Percentiles rank a stretch among this genome's conserved stretches.
phyloP scores from a whole-genome alignment of 768 basidiomycete genomes.

The Exsudoporus frostii region DNA sequence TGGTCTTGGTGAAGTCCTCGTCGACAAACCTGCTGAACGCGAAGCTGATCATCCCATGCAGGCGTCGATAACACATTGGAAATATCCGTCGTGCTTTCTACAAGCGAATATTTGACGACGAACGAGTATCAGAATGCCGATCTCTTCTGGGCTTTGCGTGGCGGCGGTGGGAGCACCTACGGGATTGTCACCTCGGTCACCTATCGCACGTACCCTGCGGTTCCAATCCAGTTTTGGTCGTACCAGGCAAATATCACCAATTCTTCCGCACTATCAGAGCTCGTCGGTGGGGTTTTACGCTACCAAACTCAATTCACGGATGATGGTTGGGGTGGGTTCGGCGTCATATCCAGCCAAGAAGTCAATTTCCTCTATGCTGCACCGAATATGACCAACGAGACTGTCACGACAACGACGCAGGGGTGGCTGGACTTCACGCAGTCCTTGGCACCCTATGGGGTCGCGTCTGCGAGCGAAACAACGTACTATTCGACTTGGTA shows the following conservation, averaged over 20 bases:
- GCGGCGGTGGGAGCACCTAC: constrained; percentile 48
- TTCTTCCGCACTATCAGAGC: constrained; percentile 21
- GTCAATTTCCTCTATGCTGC: constrained; percentile 3
- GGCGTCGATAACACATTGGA: constrained; percentile 49
- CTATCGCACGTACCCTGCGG: constrained; percentile 39
- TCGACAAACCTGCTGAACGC: background rate
- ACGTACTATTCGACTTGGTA: constrained; percentile 23
- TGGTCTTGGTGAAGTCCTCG: constrained; percentile 37
- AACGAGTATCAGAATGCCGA: constrained; percentile 42
- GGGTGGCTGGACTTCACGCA: constrained; percentile 30
- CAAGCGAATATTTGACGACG: constrained; percentile 37
- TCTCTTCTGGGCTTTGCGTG: constrained; percentile 54
- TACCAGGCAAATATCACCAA: constrained; percentile 33
- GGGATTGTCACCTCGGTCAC: constrained; percentile 46
- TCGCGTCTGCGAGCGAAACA: constrained; percentile 29
- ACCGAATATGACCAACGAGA: constrained; percentile 35
- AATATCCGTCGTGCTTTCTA: constrained; percentile 43
- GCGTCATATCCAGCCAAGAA: background rate
- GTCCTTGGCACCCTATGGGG: constrained; percentile 3
- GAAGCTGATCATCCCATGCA: constrained; percentile 6
- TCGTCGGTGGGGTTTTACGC: constrained; percentile 35
- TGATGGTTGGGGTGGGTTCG: constrained; percentile 45
- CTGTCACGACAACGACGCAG: constrained; percentile 32
- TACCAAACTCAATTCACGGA: constrained; percentile 37
- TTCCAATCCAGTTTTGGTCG: constrained; percentile 31